Conservation (phyloP, 495 filamentous ascomycete genomes). For the Corynascus novoguineensis region DNA sequence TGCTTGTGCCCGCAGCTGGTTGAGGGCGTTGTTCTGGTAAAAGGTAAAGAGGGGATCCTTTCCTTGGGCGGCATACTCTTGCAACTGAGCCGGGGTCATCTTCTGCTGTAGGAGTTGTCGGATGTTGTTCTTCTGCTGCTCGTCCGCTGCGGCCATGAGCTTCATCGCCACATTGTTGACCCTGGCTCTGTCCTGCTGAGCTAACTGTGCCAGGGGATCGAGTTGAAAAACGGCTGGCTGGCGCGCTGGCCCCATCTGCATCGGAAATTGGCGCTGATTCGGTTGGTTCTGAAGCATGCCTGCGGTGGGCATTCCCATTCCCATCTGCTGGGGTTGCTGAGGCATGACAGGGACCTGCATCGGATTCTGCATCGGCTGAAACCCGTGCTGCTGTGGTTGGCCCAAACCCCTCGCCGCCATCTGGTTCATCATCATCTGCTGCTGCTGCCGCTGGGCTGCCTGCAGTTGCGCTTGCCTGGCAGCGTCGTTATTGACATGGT, state of each 20-base stretch:
- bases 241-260: constrained; percentile 32
- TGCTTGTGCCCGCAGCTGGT: constrained; percentile 18
- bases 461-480: constrained; percentile 38
- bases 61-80: constrained; percentile 29
- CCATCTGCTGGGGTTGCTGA: constrained; percentile 32
- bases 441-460: constrained; percentile 21
- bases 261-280: constrained; percentile 36
- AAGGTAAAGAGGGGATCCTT: constrained; percentile 39
- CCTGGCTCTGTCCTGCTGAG: constrained; percentile 25
- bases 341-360: constrained; percentile 45
- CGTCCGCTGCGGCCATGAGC: constrained; percentile 23
- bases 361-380: constrained; percentile 38
- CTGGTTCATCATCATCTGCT: constrained; percentile 45
- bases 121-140: constrained; percentile 30
- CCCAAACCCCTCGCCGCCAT: constrained; percentile 37
- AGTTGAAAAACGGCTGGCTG: not conserved
- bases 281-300: constrained; percentile 28
- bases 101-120: constrained; percentile 29
- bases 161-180: constrained; percentile 28
- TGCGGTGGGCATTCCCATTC: constrained; percentile 33
- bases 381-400: constrained; percentile 38
- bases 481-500: constrained; percentile 37
- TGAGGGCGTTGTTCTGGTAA: constrained; percentile 39
- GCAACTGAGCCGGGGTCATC: constrained; percentile 22
- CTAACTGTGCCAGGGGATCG: constrained; percentile 21